A percentile compares a stretch with the other conserved stretches of the same genome.
These are phyloP conservation scores for Yarrowia galli DNA, from an alignment of 1,139 yeast genomes.

Conservation along the genomic window DNA sequence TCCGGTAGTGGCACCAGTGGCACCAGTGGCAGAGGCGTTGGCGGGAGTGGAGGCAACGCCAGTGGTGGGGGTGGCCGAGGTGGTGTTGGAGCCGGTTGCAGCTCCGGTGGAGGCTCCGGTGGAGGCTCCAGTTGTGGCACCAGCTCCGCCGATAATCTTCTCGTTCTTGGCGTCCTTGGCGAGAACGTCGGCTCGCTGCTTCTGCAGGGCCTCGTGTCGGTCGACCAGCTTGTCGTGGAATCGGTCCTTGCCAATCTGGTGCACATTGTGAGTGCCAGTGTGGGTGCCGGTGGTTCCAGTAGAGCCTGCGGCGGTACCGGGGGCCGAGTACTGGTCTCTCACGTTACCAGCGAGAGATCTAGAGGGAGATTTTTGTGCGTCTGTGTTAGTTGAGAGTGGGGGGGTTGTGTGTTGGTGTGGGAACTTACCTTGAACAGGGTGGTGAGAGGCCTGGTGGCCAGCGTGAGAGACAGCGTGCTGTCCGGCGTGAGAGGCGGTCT, in stretches of 20 bases:
- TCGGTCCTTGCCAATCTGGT: slow-evolving; percentile 33
- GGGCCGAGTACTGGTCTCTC: slow-evolving; percentile 1
- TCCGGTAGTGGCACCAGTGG: not conserved
- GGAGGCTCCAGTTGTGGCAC: too few species aligned
- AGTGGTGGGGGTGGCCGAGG: not conserved
- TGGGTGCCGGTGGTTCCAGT: not conserved
- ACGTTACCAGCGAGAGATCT: slow-evolving; percentile 19
- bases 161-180: not conserved
- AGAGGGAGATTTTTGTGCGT: slow-evolving; percentile 8
- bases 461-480: not conserved
- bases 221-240: slow-evolving; percentile 16
- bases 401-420: not conserved
- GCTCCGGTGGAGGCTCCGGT: too few species aligned
- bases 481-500: not conserved
- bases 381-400: not conserved
- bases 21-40: not conserved
- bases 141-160: not conserved
- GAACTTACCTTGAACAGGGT: slow-evolving; percentile 4
- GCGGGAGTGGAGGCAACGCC: not conserved
- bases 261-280: slow-evolving; percentile 5
- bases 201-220: slow-evolving; percentile 8
- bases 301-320: too few species aligned
- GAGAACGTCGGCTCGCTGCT: slow-evolving; percentile 1
- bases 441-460: slow-evolving; percentile 1
- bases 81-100: too few species aligned